Base-by-base conservation (phyloP, 23 red algal species). In the Agarophyton chilense region DNA sequence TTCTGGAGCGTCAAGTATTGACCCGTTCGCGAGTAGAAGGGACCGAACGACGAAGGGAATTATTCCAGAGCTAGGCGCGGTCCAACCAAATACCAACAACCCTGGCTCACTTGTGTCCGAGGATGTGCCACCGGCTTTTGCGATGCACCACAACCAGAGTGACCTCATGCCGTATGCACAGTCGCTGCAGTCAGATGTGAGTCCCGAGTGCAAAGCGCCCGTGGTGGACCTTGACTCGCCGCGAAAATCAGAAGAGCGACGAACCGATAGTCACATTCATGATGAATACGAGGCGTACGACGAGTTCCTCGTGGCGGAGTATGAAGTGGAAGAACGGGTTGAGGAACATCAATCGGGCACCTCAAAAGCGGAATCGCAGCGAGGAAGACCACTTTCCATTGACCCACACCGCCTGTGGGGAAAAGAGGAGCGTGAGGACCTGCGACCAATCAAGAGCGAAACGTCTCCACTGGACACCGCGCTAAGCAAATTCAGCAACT, bases 241-340 rank as follows among this genome's bases (percentile, higher is more conserved):
- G 61, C 19, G n/a, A 6, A 22, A 13, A 9, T 62, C 26, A 41
- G 54, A 84, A 16, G 45, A 26, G 52, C 47, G 31, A 33, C 49
- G 28, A 28, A 28, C 35, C 13, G 14, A 63, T 1, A 38, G 10
- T 11, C 43, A 45, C 12, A 32, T 84, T 25, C 54, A 51, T 17
- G 79, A 84, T 41, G 79, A 84, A 29, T 84, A 84, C 58, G 79
- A 84, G 49, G 82, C 82, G 0, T 87, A 87, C 49, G 82, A 87
- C 34, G 82, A 87, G 40, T 74, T 68, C 14, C 32, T 87, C 47
- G 61, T 87, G 7, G 39, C 55, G 13, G 82, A 87, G 49, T 87
- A 66, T 71, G 63, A 87, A 45, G 65, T 87, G 46, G 82, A 87
- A 39, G 65, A 87, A 32, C 41, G 47, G 4, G 82, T 87, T 14